phyloP scores from a whole-genome alignment of 2,329 filamentous ascomycete genomes.

The Lachnum nothofagi region DNA sequence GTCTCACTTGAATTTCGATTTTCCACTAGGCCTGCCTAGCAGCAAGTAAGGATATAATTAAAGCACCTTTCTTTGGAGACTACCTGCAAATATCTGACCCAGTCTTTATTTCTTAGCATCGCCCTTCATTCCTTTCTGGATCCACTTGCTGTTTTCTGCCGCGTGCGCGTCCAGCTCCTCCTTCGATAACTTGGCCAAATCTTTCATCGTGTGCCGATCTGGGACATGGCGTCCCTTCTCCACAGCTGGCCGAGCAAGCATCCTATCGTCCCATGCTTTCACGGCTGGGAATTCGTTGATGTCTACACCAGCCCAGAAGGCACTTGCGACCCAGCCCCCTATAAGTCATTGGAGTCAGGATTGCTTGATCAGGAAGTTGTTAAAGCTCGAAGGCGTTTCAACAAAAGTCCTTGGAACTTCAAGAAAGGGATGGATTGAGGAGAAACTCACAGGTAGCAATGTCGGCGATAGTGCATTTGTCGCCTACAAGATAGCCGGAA shows the following conservation, averaged over 20 bases:
- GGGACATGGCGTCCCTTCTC: slow-evolving; percentile 74
- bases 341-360: no score
- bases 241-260: slow-evolving; percentile 64
- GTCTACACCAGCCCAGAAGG: slow-evolving; percentile 52
- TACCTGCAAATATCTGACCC: neutral
- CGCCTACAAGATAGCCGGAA: slow-evolving; percentile 59
- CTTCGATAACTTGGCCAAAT: slow-evolving; percentile 36
- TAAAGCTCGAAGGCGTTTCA: no score
- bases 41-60: no score
- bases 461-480: slow-evolving; percentile 70
- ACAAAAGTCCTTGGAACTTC: no score
- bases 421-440: no score
- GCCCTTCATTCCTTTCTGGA: slow-evolving; percentile 60
- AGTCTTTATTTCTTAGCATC: slow-evolving; percentile 25
- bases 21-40: no score
- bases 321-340: slow-evolving; percentile 24
- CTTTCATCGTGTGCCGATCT: slow-evolving; percentile 56
- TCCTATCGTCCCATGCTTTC: slow-evolving; percentile 69
- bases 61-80: no score
- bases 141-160: slow-evolving; percentile 52
- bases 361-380: no score
- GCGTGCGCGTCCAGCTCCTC: slow-evolving; percentile 55
- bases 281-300: slow-evolving; percentile 71
- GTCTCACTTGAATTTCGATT: neutral
- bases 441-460: slow-evolving; percentile 64